Percentiles rank a stretch among this genome's conserved stretches.
These are phyloP conservation scores for Amanita pallidorosea DNA, from an alignment of 768 basidiomycete species.

Conservation along the genomic window DNA sequence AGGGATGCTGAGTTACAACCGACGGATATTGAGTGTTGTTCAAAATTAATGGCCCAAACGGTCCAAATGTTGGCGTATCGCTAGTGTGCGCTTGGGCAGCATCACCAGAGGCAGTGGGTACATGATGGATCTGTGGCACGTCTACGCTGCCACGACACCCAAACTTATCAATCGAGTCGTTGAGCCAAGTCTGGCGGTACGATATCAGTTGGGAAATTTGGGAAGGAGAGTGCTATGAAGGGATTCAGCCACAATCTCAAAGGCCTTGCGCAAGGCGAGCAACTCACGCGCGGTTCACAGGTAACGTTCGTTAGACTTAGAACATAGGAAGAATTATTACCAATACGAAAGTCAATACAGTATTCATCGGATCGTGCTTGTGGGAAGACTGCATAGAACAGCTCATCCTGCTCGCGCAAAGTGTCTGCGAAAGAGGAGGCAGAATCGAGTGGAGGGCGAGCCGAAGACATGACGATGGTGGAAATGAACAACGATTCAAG, in stretches of 20 bases:
- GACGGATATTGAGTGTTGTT: background rate
- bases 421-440: slow-evolving; percentile 18
- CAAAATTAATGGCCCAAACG: background rate
- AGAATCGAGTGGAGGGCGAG: background rate
- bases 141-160: background rate
- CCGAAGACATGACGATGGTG: background rate
- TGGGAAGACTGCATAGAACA: slow-evolving; percentile 29
- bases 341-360: background rate
- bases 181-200: background rate
- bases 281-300: background rate
- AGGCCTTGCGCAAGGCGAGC: background rate
- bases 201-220: slow-evolving; percentile 2
- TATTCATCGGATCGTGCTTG: slow-evolving; percentile 14
- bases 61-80: background rate
- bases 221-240: slow-evolving; percentile 2
- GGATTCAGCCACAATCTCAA: background rate
- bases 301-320: background rate
- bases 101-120: background rate
- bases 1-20: background rate
- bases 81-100: background rate
- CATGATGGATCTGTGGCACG: background rate
- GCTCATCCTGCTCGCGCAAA: slow-evolving; percentile 25
- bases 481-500: slow-evolving; percentile 1
- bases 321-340: background rate
- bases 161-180: background rate